Conservation (phyloP, 345 rosid species). For the Eucalyptus melliodora region DNA sequence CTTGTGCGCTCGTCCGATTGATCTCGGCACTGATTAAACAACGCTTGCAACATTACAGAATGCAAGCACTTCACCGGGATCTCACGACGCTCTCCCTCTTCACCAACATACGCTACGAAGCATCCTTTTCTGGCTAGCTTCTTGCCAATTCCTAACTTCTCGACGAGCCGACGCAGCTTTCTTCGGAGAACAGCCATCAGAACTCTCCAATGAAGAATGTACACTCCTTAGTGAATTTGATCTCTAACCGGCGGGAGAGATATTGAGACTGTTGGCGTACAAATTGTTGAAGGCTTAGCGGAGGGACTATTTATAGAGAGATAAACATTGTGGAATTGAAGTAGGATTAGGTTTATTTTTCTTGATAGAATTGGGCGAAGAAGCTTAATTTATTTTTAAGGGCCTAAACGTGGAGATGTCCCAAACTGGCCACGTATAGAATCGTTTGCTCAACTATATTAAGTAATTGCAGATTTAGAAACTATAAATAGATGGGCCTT, state of each 20-base stretch:
- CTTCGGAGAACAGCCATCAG: neutral
- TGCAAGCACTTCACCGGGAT: neutral
- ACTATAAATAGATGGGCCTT: neutral
- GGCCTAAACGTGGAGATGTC: neutral
- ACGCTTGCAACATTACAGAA: neutral
- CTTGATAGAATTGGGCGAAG: neutral
- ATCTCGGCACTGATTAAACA: neutral
- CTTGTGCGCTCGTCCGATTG: neutral
- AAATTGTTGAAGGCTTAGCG: neutral
- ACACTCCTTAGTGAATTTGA: neutral
- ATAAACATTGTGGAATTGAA: neutral
- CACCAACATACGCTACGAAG: neutral
- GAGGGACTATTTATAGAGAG: neutral
- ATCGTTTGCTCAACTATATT: neutral
- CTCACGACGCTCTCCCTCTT: neutral
- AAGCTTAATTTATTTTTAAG: neutral
- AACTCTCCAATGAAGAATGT: neutral
- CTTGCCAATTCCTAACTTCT: neutral
- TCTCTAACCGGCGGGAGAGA: neutral
- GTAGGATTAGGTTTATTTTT: neutral
- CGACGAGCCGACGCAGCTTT: neutral
- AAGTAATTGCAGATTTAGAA: neutral
- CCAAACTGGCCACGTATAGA: neutral
- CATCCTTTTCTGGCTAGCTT: neutral
- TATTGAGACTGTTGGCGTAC: neutral